These are phyloP conservation scores for Basidiobolus meristosporus DNA, from an alignment of 371 early-diverging fungal genomes.

Conservation along the genomic window DNA sequence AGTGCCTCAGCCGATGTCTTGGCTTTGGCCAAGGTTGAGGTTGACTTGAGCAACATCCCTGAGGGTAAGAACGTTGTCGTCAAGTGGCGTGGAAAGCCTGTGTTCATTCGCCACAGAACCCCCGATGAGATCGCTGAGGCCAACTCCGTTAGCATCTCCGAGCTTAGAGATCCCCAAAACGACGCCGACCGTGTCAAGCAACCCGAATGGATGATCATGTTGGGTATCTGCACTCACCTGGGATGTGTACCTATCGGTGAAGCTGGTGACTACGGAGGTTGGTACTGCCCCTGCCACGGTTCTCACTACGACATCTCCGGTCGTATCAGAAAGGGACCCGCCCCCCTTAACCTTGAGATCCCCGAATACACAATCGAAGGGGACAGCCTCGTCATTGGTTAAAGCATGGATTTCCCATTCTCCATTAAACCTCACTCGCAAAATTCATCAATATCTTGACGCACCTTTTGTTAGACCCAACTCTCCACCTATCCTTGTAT, in stretches of 20 bases:
- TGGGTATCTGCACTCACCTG: conserved; percentile 96
- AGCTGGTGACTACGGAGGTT: conserved; percentile 93
- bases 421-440: too few relatives aligned
- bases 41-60: conserved; percentile 77
- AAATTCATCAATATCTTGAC: too few relatives aligned
- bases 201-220: conserved; percentile 93
- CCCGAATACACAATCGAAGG: conserved; percentile 57
- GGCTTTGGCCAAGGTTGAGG: conserved; percentile 94
- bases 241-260: conserved; percentile 97
- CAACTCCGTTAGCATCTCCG: conserved; percentile 48
- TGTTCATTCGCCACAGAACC: conserved; percentile 93
- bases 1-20: conserved; percentile 92
- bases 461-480: too few relatives aligned
- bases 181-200: conserved; percentile 82
- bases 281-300: conserved; percentile 99
- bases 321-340: conserved; percentile 95
- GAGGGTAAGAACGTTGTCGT: conserved; percentile 91
- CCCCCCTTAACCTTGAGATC: conserved; percentile 93
- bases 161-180: conserved; percentile 79
- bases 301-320: conserved; percentile 74
- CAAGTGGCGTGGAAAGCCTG: conserved; percentile 98
- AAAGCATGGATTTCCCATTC: too few relatives aligned
- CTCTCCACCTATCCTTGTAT: too few relatives aligned
- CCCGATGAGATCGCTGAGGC: conserved; percentile 87
- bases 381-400: conserved; percentile 35